These are phyloP conservation scores for Vitis amurensis DNA, from an alignment of 164 flowering plant species.

Conservation along the genomic window DNA sequence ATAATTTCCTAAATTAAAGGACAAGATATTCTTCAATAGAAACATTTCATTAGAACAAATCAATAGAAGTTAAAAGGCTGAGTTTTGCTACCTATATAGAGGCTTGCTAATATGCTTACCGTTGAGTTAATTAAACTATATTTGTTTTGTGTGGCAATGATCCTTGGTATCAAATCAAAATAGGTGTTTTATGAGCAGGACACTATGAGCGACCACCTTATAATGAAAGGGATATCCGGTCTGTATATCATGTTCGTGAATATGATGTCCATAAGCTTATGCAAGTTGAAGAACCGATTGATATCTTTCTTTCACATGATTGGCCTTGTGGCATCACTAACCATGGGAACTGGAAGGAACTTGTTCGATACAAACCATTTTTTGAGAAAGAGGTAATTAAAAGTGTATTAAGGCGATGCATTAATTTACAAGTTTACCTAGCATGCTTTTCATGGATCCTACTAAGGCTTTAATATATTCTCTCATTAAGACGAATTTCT, in stretches of 20 bases:
- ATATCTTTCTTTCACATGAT: conserved; percentile 96
- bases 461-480: background rate
- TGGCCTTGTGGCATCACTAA: conserved; percentile 97
- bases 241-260: conserved; percentile 93
- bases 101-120: background rate
- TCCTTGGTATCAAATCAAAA: background rate
- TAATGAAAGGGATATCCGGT: conserved; percentile 69
- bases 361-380: conserved; percentile 63
- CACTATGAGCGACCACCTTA: conserved; percentile 93
- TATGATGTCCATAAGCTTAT: conserved; percentile 88
- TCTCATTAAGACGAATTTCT: too few relatives aligned
- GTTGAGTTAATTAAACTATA: background rate
- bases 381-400: conserved; percentile 76
- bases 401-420: background rate
- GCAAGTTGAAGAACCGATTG: conserved; percentile 84
- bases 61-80: too few relatives aligned
- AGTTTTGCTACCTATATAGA: too few relatives aligned
- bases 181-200: conserved; percentile 55
- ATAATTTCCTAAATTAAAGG: too few relatives aligned
- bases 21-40: too few relatives aligned
- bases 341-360: conserved; percentile 62
- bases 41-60: too few relatives aligned
- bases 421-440: background rate
- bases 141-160: background rate
- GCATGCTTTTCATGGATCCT: background rate